Evolutionary conservation across 352 stramenopile genomes (phyloP).

Genomic region (Phytophthora crassamura): DNA sequence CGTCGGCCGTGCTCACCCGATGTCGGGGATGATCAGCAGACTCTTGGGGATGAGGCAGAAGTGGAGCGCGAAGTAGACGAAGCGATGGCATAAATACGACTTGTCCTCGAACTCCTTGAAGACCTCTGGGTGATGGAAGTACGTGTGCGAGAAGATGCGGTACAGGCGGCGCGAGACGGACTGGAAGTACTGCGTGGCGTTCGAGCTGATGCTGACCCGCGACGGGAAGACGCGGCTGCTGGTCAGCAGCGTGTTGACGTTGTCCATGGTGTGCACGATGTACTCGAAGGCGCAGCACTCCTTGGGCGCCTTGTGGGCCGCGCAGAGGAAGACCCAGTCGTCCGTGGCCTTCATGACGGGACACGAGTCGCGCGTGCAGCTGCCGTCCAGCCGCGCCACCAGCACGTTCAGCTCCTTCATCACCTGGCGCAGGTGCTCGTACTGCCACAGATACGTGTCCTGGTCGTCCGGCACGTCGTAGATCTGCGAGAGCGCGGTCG

Average conservation of each 20-base stretch:
- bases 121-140: conserved; percentile 80
- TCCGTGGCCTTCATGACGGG: conserved; percentile 87
- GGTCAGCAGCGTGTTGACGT: conserved; percentile 85
- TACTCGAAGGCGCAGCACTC: conserved; percentile 90
- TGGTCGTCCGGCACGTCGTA: conserved; percentile 82
- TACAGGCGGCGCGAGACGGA: conserved; percentile 82
- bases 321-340: conserved; percentile 88
- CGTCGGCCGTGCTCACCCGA: conserved; percentile 33
- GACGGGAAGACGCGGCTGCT: conserved; percentile 84
- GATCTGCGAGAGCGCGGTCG: conserved; percentile 63
- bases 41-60: conserved; percentile 87
- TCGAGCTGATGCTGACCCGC: conserved; percentile 77
- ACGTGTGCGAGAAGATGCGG: conserved; percentile 88
- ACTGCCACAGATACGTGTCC: conserved; percentile 88
- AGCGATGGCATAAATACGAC: conserved; percentile 83
- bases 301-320: conserved; percentile 81
- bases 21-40: conserved; percentile 85
- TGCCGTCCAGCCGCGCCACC: conserved; percentile 66
- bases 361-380: conserved; percentile 75
- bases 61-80: conserved; percentile 82
- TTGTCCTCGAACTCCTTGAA: conserved; percentile 79
- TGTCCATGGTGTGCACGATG: conserved; percentile 89
- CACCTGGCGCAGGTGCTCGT: conserved; percentile 83
- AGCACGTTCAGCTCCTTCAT: conserved; percentile 88
- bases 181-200: conserved; percentile 89